Base-by-base conservation (phyloP, 257 asterid genomes). In the Orobanche coerulescens region DNA sequence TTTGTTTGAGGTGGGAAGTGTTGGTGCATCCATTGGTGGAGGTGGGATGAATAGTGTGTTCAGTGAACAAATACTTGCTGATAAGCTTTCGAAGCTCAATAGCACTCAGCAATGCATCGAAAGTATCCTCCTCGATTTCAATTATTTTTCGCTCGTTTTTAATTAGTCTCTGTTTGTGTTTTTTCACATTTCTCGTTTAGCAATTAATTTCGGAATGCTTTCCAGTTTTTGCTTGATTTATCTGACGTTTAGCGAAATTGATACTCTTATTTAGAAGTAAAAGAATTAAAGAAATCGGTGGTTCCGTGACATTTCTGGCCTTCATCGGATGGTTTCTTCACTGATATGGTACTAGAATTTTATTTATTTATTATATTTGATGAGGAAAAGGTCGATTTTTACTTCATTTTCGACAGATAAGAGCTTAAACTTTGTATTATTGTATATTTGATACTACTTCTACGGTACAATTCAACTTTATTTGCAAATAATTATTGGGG, bases 91-190 rank as follows among this genome's bases (percentile, higher is more conserved):
- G 0, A 91, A 85, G 88, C 92, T 91, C 76, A 84, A 79, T 66
- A 84, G 76, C 81, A 79, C 90, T 61, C 98, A 91, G 67, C 98
- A 91, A 76, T 87, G 98, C 76, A 91, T 91, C 51, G 96, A 88
- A 56, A 87, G 98, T 91, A 91, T 80, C 87, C 79, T 83, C 19
- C 28, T 67, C 37, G 2, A 22, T 46, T 43, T 43, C 1, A 19
- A 18, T 65, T 50, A 24, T 26, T 61, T n/a, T 14, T 60, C 57
- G 12, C 13, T 60, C 59, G 19, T 14, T 26, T 34, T 58, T 44
- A 44, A 31, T 56, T 42, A 8, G 0, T 49, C 8, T 64, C 9
- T 43, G 11, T 15, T 39, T 16, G 7, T 43, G 15, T 58, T 56
- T 34, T 54, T 61, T 34, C 33, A 1, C 9, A 7, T 40, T 28